Conservation (phyloP, 192 early-diverging fungal species). For the Backusella circina region DNA sequence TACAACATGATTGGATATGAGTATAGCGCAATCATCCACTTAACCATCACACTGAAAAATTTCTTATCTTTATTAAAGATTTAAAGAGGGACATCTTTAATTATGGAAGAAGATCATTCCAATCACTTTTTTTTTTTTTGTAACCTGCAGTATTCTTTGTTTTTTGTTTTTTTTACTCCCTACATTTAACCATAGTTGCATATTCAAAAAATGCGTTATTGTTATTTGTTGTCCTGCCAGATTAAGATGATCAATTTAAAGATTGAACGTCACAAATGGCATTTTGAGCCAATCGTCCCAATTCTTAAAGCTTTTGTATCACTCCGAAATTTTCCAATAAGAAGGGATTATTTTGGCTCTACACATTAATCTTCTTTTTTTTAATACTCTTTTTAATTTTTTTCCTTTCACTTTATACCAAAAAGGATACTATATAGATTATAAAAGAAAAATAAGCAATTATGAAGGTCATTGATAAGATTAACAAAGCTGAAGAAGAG, state of each 20-base stretch:
- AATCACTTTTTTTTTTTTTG: not conserved
- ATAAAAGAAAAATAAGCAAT: not conserved
- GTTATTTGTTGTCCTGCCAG: not conserved
- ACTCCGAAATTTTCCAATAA: slow-evolving; percentile 1
- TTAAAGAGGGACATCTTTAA: not conserved
- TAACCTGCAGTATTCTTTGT: not conserved
- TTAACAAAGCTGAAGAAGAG: slow-evolving; percentile 52
- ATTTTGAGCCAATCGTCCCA: not conserved
- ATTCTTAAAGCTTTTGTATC: not conserved
- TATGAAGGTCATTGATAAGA: slow-evolving; percentile 72
- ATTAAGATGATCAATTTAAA: slow-evolving; percentile 3
- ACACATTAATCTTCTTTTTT: not conserved
- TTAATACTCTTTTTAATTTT: not conserved
- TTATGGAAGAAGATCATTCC: not conserved
- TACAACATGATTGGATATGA: not conserved
- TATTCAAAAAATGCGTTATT: not conserved
- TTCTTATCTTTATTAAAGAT: not conserved
- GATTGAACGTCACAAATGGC: not conserved
- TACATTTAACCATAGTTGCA: not conserved
- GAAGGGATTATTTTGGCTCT: not conserved
- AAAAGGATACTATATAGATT: not conserved
- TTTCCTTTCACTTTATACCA: not conserved
- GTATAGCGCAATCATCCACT: not conserved
- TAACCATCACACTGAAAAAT: not conserved
- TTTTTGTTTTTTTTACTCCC: not conserved